Percentiles rank a stretch among this genome's conserved stretches.
phyloP scores from a whole-genome alignment of 495 filamentous ascomycete species.

The Aspergillus avenaceus region DNA sequence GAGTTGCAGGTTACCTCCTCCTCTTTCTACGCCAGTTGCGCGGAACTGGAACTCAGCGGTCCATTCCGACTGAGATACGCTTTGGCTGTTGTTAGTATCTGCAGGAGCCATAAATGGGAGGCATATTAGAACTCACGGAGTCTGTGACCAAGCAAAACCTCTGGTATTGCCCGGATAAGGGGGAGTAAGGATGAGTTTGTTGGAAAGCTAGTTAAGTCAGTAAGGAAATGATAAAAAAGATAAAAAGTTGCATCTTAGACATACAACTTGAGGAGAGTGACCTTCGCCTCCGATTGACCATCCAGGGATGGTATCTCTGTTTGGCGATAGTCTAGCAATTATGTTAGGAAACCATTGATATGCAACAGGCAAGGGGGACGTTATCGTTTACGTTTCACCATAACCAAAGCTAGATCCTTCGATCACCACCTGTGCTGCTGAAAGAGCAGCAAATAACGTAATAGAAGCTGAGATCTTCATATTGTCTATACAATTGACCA shows the following conservation, averaged over 20 bases:
- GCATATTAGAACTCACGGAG: conserved; percentile 42
- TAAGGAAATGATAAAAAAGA: background rate
- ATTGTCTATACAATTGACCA: conserved; percentile 15
- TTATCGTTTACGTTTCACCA: conserved; percentile 48
- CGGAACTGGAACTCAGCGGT: conserved; percentile 81
- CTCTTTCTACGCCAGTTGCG: conserved; percentile 78
- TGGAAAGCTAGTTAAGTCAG: conserved; percentile 56
- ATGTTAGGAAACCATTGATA: conserved; percentile 22
- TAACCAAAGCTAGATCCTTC: conserved; percentile 76
- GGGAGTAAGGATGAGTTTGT: conserved; percentile 89
- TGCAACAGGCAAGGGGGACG: background rate
- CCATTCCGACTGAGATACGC: conserved; percentile 61
- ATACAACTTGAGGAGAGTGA: conserved; percentile 59
- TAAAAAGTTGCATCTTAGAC: background rate
- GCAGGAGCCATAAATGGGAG: background rate
- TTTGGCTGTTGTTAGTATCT: conserved; percentile 16
- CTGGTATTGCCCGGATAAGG: conserved; percentile 81
- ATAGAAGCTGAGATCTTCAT: conserved; percentile 39
- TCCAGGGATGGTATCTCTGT: conserved; percentile 51
- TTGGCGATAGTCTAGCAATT: conserved; percentile 50
- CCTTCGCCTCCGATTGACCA: conserved; percentile 71
- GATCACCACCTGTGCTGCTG: conserved; percentile 57
- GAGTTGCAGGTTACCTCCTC: conserved; percentile 83
- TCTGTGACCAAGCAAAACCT: conserved; percentile 76
- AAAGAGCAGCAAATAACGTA: conserved; percentile 50